A percentile compares a stretch with the other conserved stretches of the same genome.
Evolutionary conservation across 257 asterid genomes (phyloP).

Genomic region (Nicotiana noctiflora): DNA sequence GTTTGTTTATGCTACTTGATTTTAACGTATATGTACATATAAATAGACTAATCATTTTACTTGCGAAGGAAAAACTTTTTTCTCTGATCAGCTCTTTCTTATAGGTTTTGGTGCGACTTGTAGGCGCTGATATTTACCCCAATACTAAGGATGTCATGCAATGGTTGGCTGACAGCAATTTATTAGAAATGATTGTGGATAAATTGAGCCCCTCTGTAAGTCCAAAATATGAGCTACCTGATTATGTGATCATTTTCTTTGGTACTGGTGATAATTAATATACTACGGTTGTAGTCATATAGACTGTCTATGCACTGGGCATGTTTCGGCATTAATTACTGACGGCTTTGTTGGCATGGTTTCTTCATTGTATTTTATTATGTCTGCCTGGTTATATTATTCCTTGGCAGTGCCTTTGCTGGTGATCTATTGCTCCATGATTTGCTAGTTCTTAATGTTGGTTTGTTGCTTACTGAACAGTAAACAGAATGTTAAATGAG

Average conservation of each 20-base stretch:
- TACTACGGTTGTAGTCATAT: neutral
- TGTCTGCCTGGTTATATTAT: neutral
- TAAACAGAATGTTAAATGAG: neutral
- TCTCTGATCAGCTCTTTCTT: conserved; percentile 21
- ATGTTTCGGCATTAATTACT: neutral
- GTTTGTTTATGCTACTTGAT: neutral
- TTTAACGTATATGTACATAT: neutral
- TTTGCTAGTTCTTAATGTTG: neutral
- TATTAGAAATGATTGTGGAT: conserved; percentile 96
- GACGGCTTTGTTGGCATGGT: neutral
- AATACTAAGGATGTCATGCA: conserved; percentile 82
- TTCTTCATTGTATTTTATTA: neutral
- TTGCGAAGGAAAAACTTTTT: neutral
- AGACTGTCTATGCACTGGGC: neutral
- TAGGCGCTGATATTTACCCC: conserved; percentile 81
- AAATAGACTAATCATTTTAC: neutral
- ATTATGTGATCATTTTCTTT: neutral
- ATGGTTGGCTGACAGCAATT: conserved; percentile 92
- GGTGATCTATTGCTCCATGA: neutral
- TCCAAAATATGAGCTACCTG: neutral
- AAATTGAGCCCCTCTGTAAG: conserved; percentile 76
- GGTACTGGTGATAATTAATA: neutral
- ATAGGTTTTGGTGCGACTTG: conserved; percentile 95
- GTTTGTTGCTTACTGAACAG: neutral
- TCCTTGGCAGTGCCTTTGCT: neutral